These are phyloP conservation scores for Taphrina flavorubra DNA, from an alignment of 1,139 yeast genomes.

Conservation along the genomic window DNA sequence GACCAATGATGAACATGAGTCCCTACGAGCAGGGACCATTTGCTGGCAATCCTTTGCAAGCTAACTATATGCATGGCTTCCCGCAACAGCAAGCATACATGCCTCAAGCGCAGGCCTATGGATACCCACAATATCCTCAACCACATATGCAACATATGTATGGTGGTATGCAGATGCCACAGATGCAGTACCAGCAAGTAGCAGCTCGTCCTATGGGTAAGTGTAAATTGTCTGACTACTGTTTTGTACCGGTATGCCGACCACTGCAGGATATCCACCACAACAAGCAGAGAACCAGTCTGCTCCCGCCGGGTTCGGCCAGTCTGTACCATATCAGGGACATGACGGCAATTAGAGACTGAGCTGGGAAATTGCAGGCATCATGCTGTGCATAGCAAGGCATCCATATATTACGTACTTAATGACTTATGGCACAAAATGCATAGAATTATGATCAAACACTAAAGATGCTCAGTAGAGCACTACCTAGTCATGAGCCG, in stretches of 20 bases:
- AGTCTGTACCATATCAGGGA: constrained; percentile 5
- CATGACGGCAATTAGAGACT: constrained; percentile 6
- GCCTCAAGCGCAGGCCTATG: constrained; percentile 20
- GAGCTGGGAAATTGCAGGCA: background rate
- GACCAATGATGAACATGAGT: constrained; percentile 23
- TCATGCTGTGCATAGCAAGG: background rate
- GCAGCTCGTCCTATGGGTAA: constrained; percentile 16
- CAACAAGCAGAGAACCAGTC: constrained; percentile 9
- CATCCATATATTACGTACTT: constrained; percentile 7
- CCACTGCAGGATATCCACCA: constrained; percentile 5
- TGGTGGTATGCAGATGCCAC: constrained; percentile 20
- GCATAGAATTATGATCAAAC: background rate
- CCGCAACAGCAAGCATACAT: constrained; percentile 17
- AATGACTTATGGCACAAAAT: constrained; percentile 8
- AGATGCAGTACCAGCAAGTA: constrained; percentile 28
- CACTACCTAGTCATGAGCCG: no score
- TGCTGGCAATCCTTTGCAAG: constrained; percentile 12
- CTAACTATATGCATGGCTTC: constrained; percentile 13
- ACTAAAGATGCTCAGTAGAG: no score
- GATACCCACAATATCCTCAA: constrained; percentile 23
- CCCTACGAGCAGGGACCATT: constrained; percentile 19
- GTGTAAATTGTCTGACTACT: background rate
- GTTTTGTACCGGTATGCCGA: background rate
- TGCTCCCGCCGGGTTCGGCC: constrained; percentile 18
- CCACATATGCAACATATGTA: constrained; percentile 12